Conservation (phyloP, 192 early-diverging fungal species). For the Coemansia sp. region DNA sequence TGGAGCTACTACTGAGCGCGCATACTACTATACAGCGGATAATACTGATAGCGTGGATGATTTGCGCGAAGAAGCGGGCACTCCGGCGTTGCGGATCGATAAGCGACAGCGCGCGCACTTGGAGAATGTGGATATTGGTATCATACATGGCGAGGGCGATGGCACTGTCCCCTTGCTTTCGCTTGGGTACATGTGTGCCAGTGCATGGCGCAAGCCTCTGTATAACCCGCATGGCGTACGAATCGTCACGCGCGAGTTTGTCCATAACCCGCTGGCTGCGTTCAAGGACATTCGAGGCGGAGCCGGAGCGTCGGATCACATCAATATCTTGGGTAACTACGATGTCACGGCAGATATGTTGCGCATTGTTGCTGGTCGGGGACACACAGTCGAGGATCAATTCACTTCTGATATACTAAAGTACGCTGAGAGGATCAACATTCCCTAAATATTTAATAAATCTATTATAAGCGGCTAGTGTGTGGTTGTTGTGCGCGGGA, state of each 20-base stretch:
- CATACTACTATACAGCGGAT: slow-evolving; percentile 73
- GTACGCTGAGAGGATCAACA: slow-evolving; percentile 41
- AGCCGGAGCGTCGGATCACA: slow-evolving; percentile 77
- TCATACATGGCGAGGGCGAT: slow-evolving; percentile 78
- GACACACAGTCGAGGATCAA: slow-evolving; percentile 36
- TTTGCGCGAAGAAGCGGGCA: slow-evolving; percentile 27
- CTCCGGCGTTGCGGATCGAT: slow-evolving; percentile 37
- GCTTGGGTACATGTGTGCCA: slow-evolving; percentile 84
- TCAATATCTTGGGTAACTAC: slow-evolving; percentile 84
- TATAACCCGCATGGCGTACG: slow-evolving; percentile 80
- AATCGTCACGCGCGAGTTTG: slow-evolving; percentile 73
- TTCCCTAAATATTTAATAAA: slow-evolving; percentile 13
- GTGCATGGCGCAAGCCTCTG: slow-evolving; percentile 77
- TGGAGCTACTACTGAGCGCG: slow-evolving; percentile 77
- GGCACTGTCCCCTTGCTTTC: slow-evolving; percentile 87
- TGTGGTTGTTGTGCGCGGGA: neutral
- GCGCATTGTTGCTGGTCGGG: slow-evolving; percentile 57
- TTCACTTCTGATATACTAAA: slow-evolving; percentile 53
- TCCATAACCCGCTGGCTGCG: slow-evolving; percentile 58
- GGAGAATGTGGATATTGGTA: slow-evolving; percentile 59
- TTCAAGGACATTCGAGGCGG: slow-evolving; percentile 74
- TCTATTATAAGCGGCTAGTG: neutral
- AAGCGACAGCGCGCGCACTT: slow-evolving; percentile 35
- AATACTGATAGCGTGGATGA: slow-evolving; percentile 2
- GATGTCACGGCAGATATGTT: slow-evolving; percentile 65